Conservation (phyloP, 2,329 filamentous ascomycete species). For the Bipolaris sorokiniana region DNA sequence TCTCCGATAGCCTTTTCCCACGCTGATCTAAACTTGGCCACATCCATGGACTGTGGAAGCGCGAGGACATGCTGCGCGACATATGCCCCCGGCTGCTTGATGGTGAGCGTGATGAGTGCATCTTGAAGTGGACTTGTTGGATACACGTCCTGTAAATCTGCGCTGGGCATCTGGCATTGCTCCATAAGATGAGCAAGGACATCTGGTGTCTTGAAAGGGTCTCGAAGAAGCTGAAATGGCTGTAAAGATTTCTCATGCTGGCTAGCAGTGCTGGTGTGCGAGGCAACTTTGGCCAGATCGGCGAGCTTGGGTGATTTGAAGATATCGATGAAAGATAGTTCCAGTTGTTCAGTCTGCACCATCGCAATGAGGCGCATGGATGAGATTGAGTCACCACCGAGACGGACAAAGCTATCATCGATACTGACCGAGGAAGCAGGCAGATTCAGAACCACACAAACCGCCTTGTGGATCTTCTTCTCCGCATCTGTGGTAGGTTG, state of each 20-base stretch:
- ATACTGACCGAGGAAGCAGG: slow-evolving; percentile 33
- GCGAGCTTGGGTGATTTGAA: slow-evolving; percentile 42
- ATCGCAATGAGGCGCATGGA: slow-evolving; percentile 42
- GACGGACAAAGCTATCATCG: slow-evolving; percentile 45
- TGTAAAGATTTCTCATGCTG: slow-evolving; percentile 20
- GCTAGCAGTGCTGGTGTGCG: neutral
- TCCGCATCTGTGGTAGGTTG: slow-evolving; percentile 35
- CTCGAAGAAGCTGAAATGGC: slow-evolving; percentile 32
- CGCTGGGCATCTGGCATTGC: slow-evolving; percentile 30
- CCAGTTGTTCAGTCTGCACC: slow-evolving; percentile 34
- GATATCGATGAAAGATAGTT: slow-evolving; percentile 40
- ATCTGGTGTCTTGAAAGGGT: slow-evolving; percentile 15
- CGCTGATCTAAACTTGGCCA: slow-evolving; percentile 53
- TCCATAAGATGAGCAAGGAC: slow-evolving; percentile 29
- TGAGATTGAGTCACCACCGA: slow-evolving; percentile 41
- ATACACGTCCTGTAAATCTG: slow-evolving; percentile 48
- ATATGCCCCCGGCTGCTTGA: slow-evolving; percentile 56
- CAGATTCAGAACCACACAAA: slow-evolving; percentile 38
- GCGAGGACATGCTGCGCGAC: slow-evolving; percentile 55
- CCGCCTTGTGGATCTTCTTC: slow-evolving; percentile 41
- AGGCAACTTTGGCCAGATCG: slow-evolving; percentile 38
- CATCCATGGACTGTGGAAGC: slow-evolving; percentile 48
- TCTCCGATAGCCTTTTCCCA: slow-evolving; percentile 56
- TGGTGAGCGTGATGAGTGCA: slow-evolving; percentile 56
- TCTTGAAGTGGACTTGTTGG: slow-evolving; percentile 54